These are phyloP conservation scores for Hibiscus mutabilis DNA, from an alignment of 345 rosid genomes.

Conservation along the genomic window DNA sequence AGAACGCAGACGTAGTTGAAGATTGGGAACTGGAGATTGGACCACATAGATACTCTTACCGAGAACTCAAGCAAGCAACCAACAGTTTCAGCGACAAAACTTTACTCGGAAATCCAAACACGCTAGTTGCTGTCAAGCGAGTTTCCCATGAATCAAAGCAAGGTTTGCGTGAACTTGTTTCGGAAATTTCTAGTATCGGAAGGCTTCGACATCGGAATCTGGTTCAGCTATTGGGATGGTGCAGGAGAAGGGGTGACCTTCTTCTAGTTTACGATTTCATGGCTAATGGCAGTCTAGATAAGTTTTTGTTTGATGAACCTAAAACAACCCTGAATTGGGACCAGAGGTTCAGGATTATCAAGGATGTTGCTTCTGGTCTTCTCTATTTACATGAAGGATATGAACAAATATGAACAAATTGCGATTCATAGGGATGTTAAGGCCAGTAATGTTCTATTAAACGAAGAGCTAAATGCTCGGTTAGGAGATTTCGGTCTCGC, in stretches of 20 bases:
- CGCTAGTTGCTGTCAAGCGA: slow-evolving; percentile 68
- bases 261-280: slow-evolving; percentile 77
- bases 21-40: slow-evolving; percentile 81
- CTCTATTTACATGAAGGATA: slow-evolving; percentile 79
- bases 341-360: slow-evolving; percentile 64
- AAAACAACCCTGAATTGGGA: slow-evolving; percentile 55
- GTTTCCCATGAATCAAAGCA: slow-evolving; percentile 73
- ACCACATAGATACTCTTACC: too few species aligned
- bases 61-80: too few species aligned
- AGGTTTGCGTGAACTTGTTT: slow-evolving; percentile 63
- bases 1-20: slow-evolving; percentile 51
- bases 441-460: slow-evolving; percentile 75
- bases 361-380: slow-evolving; percentile 81
- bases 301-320: slow-evolving; percentile 60
- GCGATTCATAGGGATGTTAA: slow-evolving; percentile 91
- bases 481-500: slow-evolving; percentile 90
- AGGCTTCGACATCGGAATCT: slow-evolving; percentile 83
- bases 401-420: slow-evolving; percentile 86
- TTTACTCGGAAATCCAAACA: slow-evolving; percentile 32
- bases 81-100: too few species aligned
- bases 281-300: slow-evolving; percentile 89
- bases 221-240: slow-evolving; percentile 81
- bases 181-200: slow-evolving; percentile 81
- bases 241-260: slow-evolving; percentile 50
- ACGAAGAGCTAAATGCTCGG: slow-evolving; percentile 62